Base-by-base conservation (phyloP, 2,329 filamentous ascomycete genomes). In the Phoma herbarum region DNA sequence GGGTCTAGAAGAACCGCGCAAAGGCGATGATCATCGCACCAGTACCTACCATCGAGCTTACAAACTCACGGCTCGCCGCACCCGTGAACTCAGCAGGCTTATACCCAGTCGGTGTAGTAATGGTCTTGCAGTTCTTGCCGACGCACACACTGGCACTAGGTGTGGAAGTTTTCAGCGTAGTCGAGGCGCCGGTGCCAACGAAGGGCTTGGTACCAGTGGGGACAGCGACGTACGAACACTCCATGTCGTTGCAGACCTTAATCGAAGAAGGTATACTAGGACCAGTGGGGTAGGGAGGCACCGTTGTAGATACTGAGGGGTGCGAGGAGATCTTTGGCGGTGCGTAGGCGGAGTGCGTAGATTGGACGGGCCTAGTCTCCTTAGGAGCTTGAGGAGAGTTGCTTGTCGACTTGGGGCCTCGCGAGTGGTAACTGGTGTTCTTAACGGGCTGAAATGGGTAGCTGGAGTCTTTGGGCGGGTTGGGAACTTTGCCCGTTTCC, bases 51-150 rank as follows among this genome's bases (percentile, higher is more conserved):
- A 37, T 37, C 2, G 8, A 25, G 20, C 29, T 35, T 2, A 37
- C 31, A 26, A 48, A 35, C 7, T 48, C 12, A 2, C 22, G 11
- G 20, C 45, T 48, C 12, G 29, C 45, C 12, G 45, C 45, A 26
- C 45, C 45, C 1, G 31, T 48, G 8, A 48, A 48, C 22, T 48
- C 16, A 5, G 29, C 45, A 11, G 45, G 45, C 22, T 48, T 37
- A 22, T 48, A 26, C 6, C 31, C 45, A 18, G 45, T 37, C 2
- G 31, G 45, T 4, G 31, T 26, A 18, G 12, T 20, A 25, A 31
- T n/a, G 12, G 45, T 31, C 44, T 33, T 47, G 45, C 45, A 48
- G 31, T 26, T 31, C 29, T 35, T 48, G 12, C 45, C 45, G 4
- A 35, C n/a, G 31, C 45, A 48, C 11, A 48, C 31, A 18, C 45